Evolutionary conservation across 2,329 filamentous ascomycete species (phyloP).

Genomic region (Ascochyta viciae-villosae): DNA sequence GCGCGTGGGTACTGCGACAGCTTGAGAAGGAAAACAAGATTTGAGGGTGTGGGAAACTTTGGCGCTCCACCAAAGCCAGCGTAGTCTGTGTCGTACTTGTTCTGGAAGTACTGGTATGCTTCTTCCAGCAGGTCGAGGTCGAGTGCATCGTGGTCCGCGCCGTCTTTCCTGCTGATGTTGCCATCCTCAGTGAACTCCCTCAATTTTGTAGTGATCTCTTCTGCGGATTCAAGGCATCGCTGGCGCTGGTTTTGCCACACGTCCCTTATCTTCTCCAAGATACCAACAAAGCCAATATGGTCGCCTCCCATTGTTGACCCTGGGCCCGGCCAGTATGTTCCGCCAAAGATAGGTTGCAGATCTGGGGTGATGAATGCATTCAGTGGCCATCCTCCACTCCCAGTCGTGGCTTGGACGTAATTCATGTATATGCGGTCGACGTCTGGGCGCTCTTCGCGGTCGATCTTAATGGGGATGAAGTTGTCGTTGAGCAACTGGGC

Average conservation of each 20-base stretch:
- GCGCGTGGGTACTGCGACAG: constrained; percentile 73
- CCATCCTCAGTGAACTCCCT: constrained; percentile 90
- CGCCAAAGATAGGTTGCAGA: constrained; percentile 91
- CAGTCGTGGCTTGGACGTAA: constrained; percentile 92
- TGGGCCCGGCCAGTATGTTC: constrained; percentile 93
- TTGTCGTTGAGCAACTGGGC: constrained; percentile 82
- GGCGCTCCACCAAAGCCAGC: constrained; percentile 75
- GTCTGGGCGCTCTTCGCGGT: constrained; percentile 92
- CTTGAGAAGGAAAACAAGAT: constrained; percentile 81
- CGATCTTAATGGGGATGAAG: constrained; percentile 91
- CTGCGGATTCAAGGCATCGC: constrained; percentile 82
- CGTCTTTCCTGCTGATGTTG: constrained; percentile 60
- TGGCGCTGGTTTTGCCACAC: constrained; percentile 84
- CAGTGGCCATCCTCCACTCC: constrained; percentile 89
- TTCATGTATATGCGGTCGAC: constrained; percentile 98
- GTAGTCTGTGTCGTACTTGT: constrained; percentile 29
- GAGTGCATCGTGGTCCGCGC: constrained; percentile 69
- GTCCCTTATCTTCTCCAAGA: constrained; percentile 76
- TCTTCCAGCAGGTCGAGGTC: constrained; percentile 93
- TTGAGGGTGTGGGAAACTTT: constrained; percentile 89
- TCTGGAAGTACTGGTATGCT: constrained; percentile 64
- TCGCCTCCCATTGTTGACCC: constrained; percentile 62
- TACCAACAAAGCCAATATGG: constrained; percentile 80
- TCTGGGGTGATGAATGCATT: constrained; percentile 97
- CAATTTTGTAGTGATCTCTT: constrained; percentile 80